Evolutionary conservation across 441 rosid species (phyloP), one percentile per base, ranked within the genome.

Genomic region (Hura crepitans): DNA sequence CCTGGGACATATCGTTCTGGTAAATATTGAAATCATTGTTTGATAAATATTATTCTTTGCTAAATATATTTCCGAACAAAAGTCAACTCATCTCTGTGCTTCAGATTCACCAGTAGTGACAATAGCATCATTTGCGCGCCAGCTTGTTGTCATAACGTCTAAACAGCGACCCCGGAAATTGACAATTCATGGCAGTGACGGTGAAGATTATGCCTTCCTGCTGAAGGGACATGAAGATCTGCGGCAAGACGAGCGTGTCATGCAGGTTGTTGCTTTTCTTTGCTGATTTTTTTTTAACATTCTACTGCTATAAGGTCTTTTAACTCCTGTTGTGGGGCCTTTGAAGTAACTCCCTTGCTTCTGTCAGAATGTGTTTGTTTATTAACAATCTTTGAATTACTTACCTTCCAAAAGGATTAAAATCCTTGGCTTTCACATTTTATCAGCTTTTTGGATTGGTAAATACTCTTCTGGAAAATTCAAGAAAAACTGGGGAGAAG

Each of bases 191-290:
- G 99, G 98, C 58, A 93, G 85, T 76, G 92, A 96, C 65, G 99
- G 99, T 66, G 90, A 89, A 81, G 98, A 91, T 70, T 80, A 96
- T 80, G 89, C 97, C 72, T 96, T 93, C 79, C 83, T 96, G 86
- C 85, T 96, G 67, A 96, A 96, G 86, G 98, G 99, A 39, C 99
- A 96, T 75, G 98, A 96, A 85, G 99, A 96, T 82, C 77, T 96
- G 51, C 96, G 99, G 79, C 99, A 96, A 74, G 98, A 96, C 85
- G 99, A 96, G 73, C 99, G 98, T 75, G 99, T 96, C 80, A 96
- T 96, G 99, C 99, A 96, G 98, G 99, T 95, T 71, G 22, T 30
- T 43, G 56, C 39, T 65, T 46, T 60, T 45, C 33, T 49, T 39
- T 33, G 9, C 8, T 70, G 63, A n/a, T n/a, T n/a, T 28, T 28